Evolutionary conservation across 768 basidiomycete species (phyloP), one percentile per base, ranked within the genome.

Genomic region (Boletus pseudopeckii): DNA sequence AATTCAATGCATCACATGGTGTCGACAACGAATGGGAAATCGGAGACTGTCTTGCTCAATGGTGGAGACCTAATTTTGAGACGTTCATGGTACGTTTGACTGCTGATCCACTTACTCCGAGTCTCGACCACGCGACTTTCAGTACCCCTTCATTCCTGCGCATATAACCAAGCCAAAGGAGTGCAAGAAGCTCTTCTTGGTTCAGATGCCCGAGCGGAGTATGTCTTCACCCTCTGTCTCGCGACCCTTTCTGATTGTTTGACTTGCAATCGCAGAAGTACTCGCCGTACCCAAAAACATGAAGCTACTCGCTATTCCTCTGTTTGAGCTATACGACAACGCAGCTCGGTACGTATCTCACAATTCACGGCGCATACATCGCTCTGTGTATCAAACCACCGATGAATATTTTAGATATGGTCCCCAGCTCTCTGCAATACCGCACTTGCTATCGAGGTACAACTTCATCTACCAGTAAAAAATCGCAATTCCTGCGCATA

Each of bases 41-140:
- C 37, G 90, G 90, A 1, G 95, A 98, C 61, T 94, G 92, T 62
- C 77, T 98, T n/a, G 92, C 92, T 0, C 93, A 95, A 68, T 99
- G 96, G 95, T 99, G 91, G 90, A 75, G 97, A 45, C 96, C 96
- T 0, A 97, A 97, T 66, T 99, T 97, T 62, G 97, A 99, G 75
- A 95, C 93, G 0, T 98, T 98, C 73, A 95, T 97, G 89, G 95
- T 96, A 61, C 64, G 88, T 79, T 18, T 34, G 18, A 38, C 43
- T 7, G 42, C 36, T 10, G 15, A 30, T 34, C 44, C 43, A 18
- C 24, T 13, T 15, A 18, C 18, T 11, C 52, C 15, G 34, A 43
- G 39, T 4, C 40, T 40, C 43, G 42, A 59, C 47, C 34, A 0
- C 43, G 50, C 36, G 38, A 32, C 2, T 22, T 38, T 30, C 64